Evolutionary conservation across 441 rosid species (phyloP), one percentile per base, ranked within the genome.

Genomic region (Jatropha multifida): DNA sequence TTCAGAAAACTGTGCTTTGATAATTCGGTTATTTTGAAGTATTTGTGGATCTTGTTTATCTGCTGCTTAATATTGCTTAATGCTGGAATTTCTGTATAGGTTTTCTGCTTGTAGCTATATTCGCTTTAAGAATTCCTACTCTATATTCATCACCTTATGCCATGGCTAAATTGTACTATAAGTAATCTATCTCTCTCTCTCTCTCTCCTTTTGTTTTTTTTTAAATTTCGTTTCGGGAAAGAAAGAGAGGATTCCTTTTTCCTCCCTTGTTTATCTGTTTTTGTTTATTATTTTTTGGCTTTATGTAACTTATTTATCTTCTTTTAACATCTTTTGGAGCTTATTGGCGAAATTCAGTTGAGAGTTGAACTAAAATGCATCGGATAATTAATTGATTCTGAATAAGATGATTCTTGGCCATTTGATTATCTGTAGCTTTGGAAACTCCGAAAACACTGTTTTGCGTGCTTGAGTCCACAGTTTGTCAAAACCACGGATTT

Each of bases 331-430:
- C 46, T 62, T 52, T 46, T 32, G 49, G 23, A 32, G 42, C 17
- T 26, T 67, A 23, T 69, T 69, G 52, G 37, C 71, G 37, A 54
- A 65, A 42, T 63, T 64, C 26, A 64, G 69, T 70, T 59, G 15
- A 15, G 62, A 27, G 65, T 40, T 46, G 8, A 13, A 9, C 27
- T 52, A 67, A 38, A 13, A 65, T 72, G 55, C 56, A 74, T 26
- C 49, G 4, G 26, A 32, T 71, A 41, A 40, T 61, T 15, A 6
- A 20, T 17, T 58, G 46, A 65, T 69, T 46, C 58, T 69, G 20
- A 32, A 41, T 51, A 8, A 7, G 13, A 76, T 14, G 17, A 55
- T 38, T 51, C 55, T 44, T 65, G 32, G 12, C 58, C 32, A 58
- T 48, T 26, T 17, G 44, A 48, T 60, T 2, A 27, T 23, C 20